Percentiles rank a stretch among this genome's conserved stretches.
Conservation (phyloP, 2,329 filamentous ascomycete species). For the Nannizziopsis barbatae region DNA sequence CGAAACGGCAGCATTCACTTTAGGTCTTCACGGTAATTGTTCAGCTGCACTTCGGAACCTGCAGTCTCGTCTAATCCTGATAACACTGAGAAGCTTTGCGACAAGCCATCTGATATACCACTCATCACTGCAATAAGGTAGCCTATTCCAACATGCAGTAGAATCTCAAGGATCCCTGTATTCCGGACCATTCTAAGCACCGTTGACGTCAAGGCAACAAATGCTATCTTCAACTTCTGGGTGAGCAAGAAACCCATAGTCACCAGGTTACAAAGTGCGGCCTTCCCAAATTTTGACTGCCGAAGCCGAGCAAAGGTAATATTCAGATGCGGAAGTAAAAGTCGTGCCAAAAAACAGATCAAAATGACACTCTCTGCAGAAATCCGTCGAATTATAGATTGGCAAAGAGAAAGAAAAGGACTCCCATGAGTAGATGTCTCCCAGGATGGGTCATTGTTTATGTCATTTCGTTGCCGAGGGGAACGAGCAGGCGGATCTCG, state of each 20-base stretch:
- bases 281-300: constrained; percentile 7
- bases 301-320: constrained; percentile 45
- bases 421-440: constrained; percentile 10
- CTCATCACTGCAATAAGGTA: neutral
- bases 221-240: neutral
- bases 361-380: constrained; percentile 48
- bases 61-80: neutral
- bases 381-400: constrained; percentile 48
- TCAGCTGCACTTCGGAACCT: neutral
- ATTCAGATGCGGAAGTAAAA: constrained; percentile 52
- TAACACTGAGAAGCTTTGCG: neutral
- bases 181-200: neutral
- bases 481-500: neutral
- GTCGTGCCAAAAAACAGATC: constrained; percentile 48
- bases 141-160: neutral
- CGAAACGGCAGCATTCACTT: no score
- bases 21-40: no score
- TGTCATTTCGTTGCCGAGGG: neutral
- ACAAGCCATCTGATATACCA: constrained; percentile 2
- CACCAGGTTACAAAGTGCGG: neutral
- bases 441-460: neutral
- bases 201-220: neutral
- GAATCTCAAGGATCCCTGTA: neutral
- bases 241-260: neutral
- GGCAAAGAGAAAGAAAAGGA: constrained; percentile 4